Base-by-base conservation (phyloP, 345 rosid genomes). In the Sisymbrium irio region DNA sequence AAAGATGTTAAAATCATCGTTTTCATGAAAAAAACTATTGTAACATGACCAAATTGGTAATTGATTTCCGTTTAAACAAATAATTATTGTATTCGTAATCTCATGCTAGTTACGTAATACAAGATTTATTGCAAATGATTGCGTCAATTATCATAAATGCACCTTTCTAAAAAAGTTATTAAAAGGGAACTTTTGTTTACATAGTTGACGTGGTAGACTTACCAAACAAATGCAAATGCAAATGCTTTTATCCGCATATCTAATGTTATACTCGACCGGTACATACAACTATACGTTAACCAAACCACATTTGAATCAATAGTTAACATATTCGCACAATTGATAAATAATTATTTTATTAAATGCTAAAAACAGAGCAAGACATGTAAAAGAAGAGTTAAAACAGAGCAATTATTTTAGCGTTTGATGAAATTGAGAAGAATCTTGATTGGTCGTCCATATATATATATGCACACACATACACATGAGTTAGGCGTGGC, bases 401-500 rank as follows among this genome's bases (percentile, higher is more conserved):
- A 46, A 27, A 46, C 65, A 65, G 32, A 73, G 50, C 30, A 46
- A 45, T 35, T 13, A 13, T 56, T 65, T 11, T 35, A 56, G 9
- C 20, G 12, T 45, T 56, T 45, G 41, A 30, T 65, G 57, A 35
- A 44, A 36, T 28, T 18, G 30, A 55, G 37, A 45, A 22, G 40
- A 13, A 65, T 27, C 56, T 64, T 55, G 12, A 65, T 17, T 17
- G n/a, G 22, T 72, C 65, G 30, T 60, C 28, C 40, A 73, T 55
- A 44, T 45, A 46, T 45, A 46, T 53, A 53, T 55, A 65, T 57
- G 37, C 55, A 67, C 11, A 40, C 45, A 51, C 42, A 33, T 68
- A 37, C 33, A 51, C 61, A 67, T 20, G 72, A 69, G 66, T 63
- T 64, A 57, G 63, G 76, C 47, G 15, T 57, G 42, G 30, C 13